These are phyloP conservation scores for Gentiana macrophylla DNA, from an alignment of 257 asterid genomes.

Conservation along the genomic window DNA sequence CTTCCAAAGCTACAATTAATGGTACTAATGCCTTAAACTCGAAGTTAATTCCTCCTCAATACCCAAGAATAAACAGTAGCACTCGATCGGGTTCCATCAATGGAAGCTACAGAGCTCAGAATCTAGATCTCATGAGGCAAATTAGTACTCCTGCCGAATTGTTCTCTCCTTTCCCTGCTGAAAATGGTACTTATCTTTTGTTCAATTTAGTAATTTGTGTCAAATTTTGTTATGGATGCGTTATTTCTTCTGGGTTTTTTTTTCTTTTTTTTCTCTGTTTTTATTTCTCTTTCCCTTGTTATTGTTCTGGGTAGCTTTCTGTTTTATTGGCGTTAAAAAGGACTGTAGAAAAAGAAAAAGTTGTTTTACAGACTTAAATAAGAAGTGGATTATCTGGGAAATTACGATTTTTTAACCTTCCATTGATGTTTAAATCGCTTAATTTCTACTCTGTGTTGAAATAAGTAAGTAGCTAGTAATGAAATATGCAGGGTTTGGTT, in stretches of 20 bases:
- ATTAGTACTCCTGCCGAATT: constrained; percentile 37
- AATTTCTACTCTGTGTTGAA: neutral
- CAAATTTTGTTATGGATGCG: neutral
- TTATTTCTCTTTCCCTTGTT: neutral
- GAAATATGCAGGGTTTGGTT: constrained; percentile 37
- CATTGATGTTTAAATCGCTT: no score
- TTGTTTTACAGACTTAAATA: no score
- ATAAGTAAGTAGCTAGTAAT: constrained; percentile 5
- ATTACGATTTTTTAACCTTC: no score
- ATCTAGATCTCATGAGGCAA: constrained; percentile 43
- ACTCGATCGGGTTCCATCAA: constrained; percentile 18
- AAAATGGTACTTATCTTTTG: constrained; percentile 35
- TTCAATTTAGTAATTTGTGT: neutral
- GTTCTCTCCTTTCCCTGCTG: constrained; percentile 39
- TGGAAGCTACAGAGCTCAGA: constrained; percentile 22
- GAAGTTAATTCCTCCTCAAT: constrained; percentile 57
- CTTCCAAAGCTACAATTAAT: constrained; percentile 7
- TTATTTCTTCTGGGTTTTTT: neutral
- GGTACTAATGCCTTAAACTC: constrained; percentile 21
- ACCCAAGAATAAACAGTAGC: constrained; percentile 37
- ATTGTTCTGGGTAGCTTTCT: neutral
- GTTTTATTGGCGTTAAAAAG: no score
- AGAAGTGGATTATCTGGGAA: no score
- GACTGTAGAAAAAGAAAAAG: no score
- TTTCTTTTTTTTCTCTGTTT: neutral